phyloP scores from a whole-genome alignment of 1,139 yeast genomes.

The Geotrichum macrosporum region DNA sequence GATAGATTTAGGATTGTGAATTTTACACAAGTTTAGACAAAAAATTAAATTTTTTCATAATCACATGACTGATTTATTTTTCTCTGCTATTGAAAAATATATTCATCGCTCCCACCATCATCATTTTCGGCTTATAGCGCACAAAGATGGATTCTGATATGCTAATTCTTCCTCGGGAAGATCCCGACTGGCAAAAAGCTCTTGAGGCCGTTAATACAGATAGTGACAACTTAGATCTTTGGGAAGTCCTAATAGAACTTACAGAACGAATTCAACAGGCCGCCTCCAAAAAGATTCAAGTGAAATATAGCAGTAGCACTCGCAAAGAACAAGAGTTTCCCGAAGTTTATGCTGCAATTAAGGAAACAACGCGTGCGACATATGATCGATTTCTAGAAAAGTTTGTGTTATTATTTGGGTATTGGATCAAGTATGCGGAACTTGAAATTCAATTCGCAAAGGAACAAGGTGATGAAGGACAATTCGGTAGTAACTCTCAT shows the following conservation, averaged over 20 bases:
- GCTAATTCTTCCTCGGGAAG: conserved; percentile 19
- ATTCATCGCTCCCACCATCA: not conserved
- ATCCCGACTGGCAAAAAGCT: conserved; percentile 26
- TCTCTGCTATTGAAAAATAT: too few species aligned
- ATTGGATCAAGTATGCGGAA: conserved; percentile 74
- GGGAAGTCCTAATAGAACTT: conserved; percentile 48
- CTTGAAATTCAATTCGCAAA: conserved; percentile 51
- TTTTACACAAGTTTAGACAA: too few species aligned
- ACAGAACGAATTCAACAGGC: conserved; percentile 33
- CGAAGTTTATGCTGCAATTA: conserved; percentile 46
- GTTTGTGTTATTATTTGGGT: conserved; percentile 70
- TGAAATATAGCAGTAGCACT: conserved; percentile 2
- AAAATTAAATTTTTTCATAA: too few species aligned
- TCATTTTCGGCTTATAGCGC: not conserved
- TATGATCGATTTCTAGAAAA: conserved; percentile 55
- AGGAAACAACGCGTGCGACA: conserved; percentile 42
- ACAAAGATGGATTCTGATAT: conserved; percentile 12
- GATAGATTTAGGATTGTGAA: too few species aligned
- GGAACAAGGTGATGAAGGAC: conserved; percentile 48
- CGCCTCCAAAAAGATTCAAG: conserved; percentile 14
- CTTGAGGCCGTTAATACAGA: conserved; percentile 26
- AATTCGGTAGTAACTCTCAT: not conserved
- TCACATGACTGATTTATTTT: too few species aligned
- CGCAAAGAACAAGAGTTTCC: conserved; percentile 13
- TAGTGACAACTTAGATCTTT: conserved; percentile 47